These are phyloP conservation scores for Dictyostelium intermedium DNA, from an alignment of 78 protist genomes.

Conservation along the genomic window DNA sequence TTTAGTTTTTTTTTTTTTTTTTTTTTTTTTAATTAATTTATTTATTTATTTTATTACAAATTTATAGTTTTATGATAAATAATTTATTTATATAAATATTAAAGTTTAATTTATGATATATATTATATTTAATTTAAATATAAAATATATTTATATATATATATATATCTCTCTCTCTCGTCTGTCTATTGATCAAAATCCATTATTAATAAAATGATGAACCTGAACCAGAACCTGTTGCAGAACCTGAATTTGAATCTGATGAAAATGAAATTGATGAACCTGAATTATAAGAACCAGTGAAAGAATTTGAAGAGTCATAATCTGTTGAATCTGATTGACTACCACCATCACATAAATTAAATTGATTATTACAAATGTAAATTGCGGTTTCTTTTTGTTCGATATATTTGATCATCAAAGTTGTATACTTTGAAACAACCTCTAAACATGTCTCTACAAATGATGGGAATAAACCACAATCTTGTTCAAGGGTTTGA, in stretches of 20 bases:
- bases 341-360: not conserved
- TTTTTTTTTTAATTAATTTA: too few species aligned
- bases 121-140: not conserved
- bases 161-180: too few species aligned
- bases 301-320: not conserved
- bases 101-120: not conserved
- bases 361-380: not conserved
- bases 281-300: not conserved
- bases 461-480: not conserved
- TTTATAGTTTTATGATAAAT: not conserved
- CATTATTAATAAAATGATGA: too few species aligned
- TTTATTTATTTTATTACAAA: too few species aligned
- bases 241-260: not conserved
- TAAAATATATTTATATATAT: not conserved
- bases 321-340: not conserved
- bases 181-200: too few species aligned
- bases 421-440: not conserved
- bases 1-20: too few species aligned
- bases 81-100: not conserved
- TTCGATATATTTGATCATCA: not conserved
- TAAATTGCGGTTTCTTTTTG: not conserved
- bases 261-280: not conserved
- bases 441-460: not conserved
- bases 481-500: not conserved
- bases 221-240: not conserved